These are phyloP conservation scores for Flaveria robusta DNA, from an alignment of 129 eudicot species.

Conservation along the genomic window DNA sequence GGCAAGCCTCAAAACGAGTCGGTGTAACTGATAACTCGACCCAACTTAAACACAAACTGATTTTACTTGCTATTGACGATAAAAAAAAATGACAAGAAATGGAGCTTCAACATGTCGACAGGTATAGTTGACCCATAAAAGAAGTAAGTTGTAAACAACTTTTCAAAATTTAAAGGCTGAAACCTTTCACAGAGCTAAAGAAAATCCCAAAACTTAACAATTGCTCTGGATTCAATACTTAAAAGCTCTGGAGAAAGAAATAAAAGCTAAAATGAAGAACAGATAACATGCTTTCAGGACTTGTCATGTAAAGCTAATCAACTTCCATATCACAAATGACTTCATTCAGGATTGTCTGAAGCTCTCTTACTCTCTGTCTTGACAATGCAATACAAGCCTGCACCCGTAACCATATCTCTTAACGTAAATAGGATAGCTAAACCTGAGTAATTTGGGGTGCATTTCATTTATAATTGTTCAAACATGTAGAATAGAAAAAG, in stretches of 20 bases:
- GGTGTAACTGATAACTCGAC: no score
- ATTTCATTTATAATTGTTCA: not conserved
- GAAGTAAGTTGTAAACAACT: slow-evolving; percentile 8
- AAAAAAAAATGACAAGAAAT: not conserved
- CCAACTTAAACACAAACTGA: no score
- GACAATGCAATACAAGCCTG: slow-evolving; percentile 85
- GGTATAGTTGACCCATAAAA: slow-evolving; percentile 18
- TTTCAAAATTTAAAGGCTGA: slow-evolving; percentile 20
- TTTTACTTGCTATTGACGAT: no score
- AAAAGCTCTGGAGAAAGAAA: slow-evolving; percentile 11
- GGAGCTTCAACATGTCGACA: slow-evolving; percentile 15
- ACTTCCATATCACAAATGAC: slow-evolving; percentile 84
- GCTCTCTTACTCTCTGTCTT: slow-evolving; percentile 78
- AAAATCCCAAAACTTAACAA: slow-evolving; percentile 20
- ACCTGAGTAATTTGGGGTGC: not conserved
- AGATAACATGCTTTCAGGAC: not conserved
- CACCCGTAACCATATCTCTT: slow-evolving; percentile 23
- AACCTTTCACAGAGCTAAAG: slow-evolving; percentile 21
- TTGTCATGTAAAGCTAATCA: slow-evolving; percentile 41
- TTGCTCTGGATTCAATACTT: slow-evolving; percentile 15
- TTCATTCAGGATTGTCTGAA: slow-evolving; percentile 62
- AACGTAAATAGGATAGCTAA: not conserved
- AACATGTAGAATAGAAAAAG: not conserved
- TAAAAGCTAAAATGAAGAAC: slow-evolving; percentile 29
- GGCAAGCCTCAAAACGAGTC: no score